Conservation (phyloP, 2,329 filamentous ascomycete genomes). For the Xylaria sp. region DNA sequence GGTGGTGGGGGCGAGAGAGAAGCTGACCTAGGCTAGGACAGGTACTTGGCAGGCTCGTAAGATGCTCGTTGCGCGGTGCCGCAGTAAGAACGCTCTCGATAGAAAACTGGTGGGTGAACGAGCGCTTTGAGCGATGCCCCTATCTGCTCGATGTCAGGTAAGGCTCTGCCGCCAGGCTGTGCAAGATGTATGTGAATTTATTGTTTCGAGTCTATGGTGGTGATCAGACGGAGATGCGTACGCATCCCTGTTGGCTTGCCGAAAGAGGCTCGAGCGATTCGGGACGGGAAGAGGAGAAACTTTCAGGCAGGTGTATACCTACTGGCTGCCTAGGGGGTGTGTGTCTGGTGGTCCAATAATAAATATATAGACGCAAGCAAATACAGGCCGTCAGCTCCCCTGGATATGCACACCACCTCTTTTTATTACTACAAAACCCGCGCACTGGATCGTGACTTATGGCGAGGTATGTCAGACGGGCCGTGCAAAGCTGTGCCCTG, state of each 20-base stretch:
- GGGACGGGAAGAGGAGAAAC: constrained; percentile 8
- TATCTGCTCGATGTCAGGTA: neutral
- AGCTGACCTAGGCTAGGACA: neutral
- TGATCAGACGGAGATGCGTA: constrained; percentile 22
- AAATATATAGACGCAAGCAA: constrained; percentile 25
- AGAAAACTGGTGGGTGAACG: neutral
- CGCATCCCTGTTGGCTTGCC: constrained; percentile 19
- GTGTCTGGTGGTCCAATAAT: constrained; percentile 13
- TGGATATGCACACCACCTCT: constrained; percentile 1
- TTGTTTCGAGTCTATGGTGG: constrained; percentile 24
- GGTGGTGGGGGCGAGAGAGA: constrained; percentile 5
- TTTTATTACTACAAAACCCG: constrained; percentile 14
- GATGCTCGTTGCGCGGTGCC: too few relatives aligned
- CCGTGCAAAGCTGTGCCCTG: neutral
- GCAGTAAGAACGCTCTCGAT: neutral
- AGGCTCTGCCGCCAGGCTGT: constrained; percentile 10
- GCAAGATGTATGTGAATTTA: constrained; percentile 15
- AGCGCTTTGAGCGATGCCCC: neutral
- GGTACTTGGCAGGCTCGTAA: neutral
- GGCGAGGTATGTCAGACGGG: neutral
- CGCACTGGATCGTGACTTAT: constrained; percentile 12
- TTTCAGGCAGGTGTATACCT: neutral
- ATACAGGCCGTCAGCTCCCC: constrained; percentile 20
- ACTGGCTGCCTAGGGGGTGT: neutral
- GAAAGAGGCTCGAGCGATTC: constrained; percentile 22